These are phyloP conservation scores for Xylaria flabelliformis DNA, from an alignment of 495 filamentous ascomycete species.

Conservation along the genomic window DNA sequence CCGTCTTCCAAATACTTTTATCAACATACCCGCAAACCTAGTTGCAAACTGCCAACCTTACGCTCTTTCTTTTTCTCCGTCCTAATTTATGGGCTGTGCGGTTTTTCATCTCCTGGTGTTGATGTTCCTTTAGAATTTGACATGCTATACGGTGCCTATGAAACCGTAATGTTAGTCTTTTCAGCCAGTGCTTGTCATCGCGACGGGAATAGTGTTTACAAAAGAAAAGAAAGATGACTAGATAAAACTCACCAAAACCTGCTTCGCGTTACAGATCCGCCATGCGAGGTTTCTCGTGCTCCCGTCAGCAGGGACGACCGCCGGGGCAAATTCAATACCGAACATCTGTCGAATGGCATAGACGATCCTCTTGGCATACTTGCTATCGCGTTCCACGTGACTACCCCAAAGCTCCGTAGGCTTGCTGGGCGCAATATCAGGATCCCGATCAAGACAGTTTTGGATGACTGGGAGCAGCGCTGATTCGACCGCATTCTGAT, in stretches of 20 bases:
- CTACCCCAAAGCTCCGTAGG: slow-evolving; percentile 82
- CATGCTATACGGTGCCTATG: slow-evolving; percentile 71
- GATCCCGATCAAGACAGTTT: slow-evolving; percentile 92
- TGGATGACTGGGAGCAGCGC: slow-evolving; percentile 81
- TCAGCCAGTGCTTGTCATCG: neutral
- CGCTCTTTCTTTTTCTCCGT: neutral
- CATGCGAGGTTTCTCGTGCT: slow-evolving; percentile 90
- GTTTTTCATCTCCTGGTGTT: slow-evolving; percentile 57
- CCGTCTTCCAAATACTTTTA: neutral
- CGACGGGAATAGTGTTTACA: neutral
- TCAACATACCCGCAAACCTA: neutral
- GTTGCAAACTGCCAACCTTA: neutral
- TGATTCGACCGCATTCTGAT: slow-evolving; percentile 66
- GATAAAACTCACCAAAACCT: slow-evolving; percentile 76
- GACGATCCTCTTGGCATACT: slow-evolving; percentile 86
- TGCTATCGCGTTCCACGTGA: slow-evolving; percentile 82
- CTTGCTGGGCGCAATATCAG: slow-evolving; percentile 84
- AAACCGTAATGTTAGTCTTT: slow-evolving; percentile 24
- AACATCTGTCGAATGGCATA: slow-evolving; percentile 98
- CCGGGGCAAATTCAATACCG: slow-evolving; percentile 91
- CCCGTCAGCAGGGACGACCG: slow-evolving; percentile 92
- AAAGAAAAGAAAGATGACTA: neutral
- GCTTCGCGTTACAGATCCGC: slow-evolving; percentile 94
- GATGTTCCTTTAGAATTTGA: slow-evolving; percentile 60
- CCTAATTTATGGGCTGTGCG: neutral